phyloP scores from a whole-genome alignment of 495 filamentous ascomycete genomes.

The Podospora fimiseda region DNA sequence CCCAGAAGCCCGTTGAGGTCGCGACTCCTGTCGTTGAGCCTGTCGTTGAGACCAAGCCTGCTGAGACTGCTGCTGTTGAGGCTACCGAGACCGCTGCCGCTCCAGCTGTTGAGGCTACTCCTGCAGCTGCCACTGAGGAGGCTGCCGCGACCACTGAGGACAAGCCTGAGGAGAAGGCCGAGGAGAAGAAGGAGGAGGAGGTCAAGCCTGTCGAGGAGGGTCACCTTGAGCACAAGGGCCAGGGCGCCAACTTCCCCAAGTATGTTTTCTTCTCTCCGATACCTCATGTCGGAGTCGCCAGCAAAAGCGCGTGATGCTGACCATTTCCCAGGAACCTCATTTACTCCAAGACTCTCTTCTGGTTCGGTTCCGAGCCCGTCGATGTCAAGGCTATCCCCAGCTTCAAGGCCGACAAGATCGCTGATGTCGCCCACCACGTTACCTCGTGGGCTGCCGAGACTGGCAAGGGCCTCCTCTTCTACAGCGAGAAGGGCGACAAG shows the following conservation, averaged over 20 bases:
- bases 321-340: slow-evolving; percentile 35
- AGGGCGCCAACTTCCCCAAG: slow-evolving; percentile 75
- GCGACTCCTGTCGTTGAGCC: slow-evolving; percentile 18
- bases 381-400: slow-evolving; percentile 63
- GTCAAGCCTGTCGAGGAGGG: slow-evolving; percentile 67
- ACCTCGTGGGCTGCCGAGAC: slow-evolving; percentile 87
- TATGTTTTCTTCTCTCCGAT: slow-evolving; percentile 44
- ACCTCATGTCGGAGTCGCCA: neutral
- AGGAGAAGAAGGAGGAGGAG: slow-evolving; percentile 50
- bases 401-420: slow-evolving; percentile 82
- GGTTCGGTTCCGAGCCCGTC: slow-evolving; percentile 79
- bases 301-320: slow-evolving; percentile 15
- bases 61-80: slow-evolving; percentile 27
- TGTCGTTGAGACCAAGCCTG: slow-evolving; percentile 22
- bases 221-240: slow-evolving; percentile 75
- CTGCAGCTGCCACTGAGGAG: slow-evolving; percentile 34
- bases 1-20: slow-evolving; percentile 35
- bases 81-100: slow-evolving; percentile 27
- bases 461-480: slow-evolving; percentile 92
- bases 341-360: slow-evolving; percentile 63
- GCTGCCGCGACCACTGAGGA: slow-evolving; percentile 47
- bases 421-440: slow-evolving; percentile 66
- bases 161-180: slow-evolving; percentile 39
- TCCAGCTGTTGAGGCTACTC: slow-evolving; percentile 38
- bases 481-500: slow-evolving; percentile 80